These are phyloP conservation scores for Botryotinia convoluta DNA, from an alignment of 2,329 filamentous ascomycete genomes.

Conservation along the genomic window DNA sequence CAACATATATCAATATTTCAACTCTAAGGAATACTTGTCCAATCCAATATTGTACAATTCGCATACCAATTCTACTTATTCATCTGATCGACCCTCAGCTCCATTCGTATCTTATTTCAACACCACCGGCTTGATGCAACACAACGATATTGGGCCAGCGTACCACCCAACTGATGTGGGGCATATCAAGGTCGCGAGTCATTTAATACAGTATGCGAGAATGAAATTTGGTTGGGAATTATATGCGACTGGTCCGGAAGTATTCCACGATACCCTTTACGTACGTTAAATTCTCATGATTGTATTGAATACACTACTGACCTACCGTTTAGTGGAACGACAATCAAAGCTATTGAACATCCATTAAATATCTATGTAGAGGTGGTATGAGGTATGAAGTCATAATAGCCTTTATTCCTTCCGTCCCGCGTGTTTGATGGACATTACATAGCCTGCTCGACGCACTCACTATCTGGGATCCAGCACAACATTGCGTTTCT, in stretches of 20 bases:
- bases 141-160: constrained; percentile 58
- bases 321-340: constrained; percentile 7
- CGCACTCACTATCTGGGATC: background rate
- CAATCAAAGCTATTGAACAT: constrained; percentile 7
- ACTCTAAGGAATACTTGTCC: constrained; percentile 44
- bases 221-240: constrained; percentile 56
- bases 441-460: constrained; percentile 5
- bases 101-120: constrained; percentile 61
- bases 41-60: constrained; percentile 44
- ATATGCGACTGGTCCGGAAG: constrained; percentile 53
- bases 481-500: background rate
- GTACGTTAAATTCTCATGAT: background rate
- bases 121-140: constrained; percentile 57
- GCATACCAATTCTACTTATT: constrained; percentile 41
- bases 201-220: constrained; percentile 56
- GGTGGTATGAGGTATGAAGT: background rate
- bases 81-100: constrained; percentile 33
- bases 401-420: constrained; percentile 2
- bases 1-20: constrained; percentile 52
- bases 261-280: constrained; percentile 49
- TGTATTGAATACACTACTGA: background rate
- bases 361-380: background rate
- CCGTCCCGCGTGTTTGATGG: background rate
- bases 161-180: constrained; percentile 61
- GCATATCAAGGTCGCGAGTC: constrained; percentile 59